Conservation (phyloP, 257 asterid species). For the Lycium ferocissimum region DNA sequence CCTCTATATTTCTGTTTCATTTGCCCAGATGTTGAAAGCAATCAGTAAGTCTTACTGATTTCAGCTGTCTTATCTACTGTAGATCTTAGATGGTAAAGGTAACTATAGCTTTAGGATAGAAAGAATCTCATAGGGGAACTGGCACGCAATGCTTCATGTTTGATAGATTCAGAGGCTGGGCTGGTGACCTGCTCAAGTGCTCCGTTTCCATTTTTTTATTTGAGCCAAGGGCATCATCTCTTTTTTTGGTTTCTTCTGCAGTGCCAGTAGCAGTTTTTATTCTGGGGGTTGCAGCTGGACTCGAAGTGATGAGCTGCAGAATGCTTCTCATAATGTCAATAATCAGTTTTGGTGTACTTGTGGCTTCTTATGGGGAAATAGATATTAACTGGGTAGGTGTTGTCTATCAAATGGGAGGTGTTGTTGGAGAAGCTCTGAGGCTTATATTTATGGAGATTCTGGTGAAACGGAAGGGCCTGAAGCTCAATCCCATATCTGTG, state of each 20-base stretch:
- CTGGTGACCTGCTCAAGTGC: conserved; percentile 17
- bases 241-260: conserved; percentile 46
- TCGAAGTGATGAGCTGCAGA: conserved; percentile 86
- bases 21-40: conserved; percentile 99
- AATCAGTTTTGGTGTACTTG: conserved; percentile 89
- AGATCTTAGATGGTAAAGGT: not conserved
- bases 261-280: conserved; percentile 99
- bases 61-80: not conserved
- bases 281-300: conserved; percentile 96
- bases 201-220: conserved; percentile 7
- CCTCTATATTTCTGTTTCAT: conserved; percentile 95
- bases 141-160: not conserved
- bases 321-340: conserved; percentile 97
- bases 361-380: conserved; percentile 98
- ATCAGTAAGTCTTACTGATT: conserved; percentile 67
- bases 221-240: conserved; percentile 28
- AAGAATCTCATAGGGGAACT: conserved; percentile 2
- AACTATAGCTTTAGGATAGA: not conserved
- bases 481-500: conserved; percentile 88
- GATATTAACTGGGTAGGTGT: conserved; percentile 92
- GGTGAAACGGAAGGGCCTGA: conserved; percentile 91
- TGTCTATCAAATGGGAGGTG: conserved; percentile 99
- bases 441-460: conserved; percentile 93
- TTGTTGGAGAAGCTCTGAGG: conserved; percentile 97
- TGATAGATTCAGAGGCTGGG: conserved; percentile 3